phyloP scores from a whole-genome alignment of 306 rosid species.

The Castanea mollissima region DNA sequence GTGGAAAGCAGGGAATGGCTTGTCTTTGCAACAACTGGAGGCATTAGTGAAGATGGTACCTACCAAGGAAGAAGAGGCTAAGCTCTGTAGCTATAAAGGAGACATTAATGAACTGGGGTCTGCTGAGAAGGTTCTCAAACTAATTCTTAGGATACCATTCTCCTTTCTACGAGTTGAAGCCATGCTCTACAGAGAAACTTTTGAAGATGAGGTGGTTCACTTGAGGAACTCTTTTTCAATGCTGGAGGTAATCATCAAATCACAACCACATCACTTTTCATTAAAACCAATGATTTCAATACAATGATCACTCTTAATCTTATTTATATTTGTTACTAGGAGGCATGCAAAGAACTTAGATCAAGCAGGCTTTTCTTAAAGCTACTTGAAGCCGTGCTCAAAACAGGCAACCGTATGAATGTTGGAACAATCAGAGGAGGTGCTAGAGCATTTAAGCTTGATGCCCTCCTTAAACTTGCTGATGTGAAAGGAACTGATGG shows the following conservation, averaged over 20 bases:
- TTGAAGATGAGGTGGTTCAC: slow-evolving; percentile 92
- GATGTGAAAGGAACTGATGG: slow-evolving; percentile 96
- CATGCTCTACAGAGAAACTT: slow-evolving; percentile 85
- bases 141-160: slow-evolving; percentile 62
- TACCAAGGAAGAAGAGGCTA: slow-evolving; percentile 78
- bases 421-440: slow-evolving; percentile 97
- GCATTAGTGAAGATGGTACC: slow-evolving; percentile 91
- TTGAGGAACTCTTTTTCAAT: slow-evolving; percentile 82
- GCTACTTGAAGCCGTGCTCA: slow-evolving; percentile 82
- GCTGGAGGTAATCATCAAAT: slow-evolving; percentile 72
- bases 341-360: slow-evolving; percentile 91
- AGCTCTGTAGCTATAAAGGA: slow-evolving; percentile 69
- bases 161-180: slow-evolving; percentile 78
- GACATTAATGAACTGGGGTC: slow-evolving; percentile 80
- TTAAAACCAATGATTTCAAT: background rate
- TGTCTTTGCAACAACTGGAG: slow-evolving; percentile 77
- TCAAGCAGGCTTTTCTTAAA: slow-evolving; percentile 95
- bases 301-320: background rate
- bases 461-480: slow-evolving; percentile 83
- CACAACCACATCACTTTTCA: background rate
- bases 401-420: slow-evolving; percentile 96
- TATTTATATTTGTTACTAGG: slow-evolving; percentile 39
- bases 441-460: slow-evolving; percentile 86
- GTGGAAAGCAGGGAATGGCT: slow-evolving; percentile 62
- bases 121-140: slow-evolving; percentile 73